Conservation (phyloP, 2,329 filamentous ascomycete genomes). For the Paracorniculantispora psalliotae region DNA sequence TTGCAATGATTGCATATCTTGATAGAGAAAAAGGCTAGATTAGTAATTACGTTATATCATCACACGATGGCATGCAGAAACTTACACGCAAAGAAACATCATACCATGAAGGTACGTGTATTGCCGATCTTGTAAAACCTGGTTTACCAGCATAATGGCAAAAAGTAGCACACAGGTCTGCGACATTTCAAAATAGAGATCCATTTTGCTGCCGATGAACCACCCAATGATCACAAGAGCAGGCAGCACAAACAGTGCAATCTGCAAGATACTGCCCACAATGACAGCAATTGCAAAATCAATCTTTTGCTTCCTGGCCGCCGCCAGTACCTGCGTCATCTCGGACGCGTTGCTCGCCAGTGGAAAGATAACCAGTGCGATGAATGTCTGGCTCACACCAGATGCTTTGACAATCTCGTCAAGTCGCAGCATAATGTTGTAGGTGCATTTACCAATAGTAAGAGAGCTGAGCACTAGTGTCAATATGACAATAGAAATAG, state of each 20-base stretch:
- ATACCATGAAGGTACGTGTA: slow-evolving; percentile 17
- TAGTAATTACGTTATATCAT: not conserved
- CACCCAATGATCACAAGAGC: slow-evolving; percentile 16
- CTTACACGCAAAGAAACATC: slow-evolving; percentile 17
- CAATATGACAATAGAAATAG: not conserved
- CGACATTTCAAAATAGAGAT: slow-evolving; percentile 17
- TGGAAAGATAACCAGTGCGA: slow-evolving; percentile 16
- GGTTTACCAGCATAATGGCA: slow-evolving; percentile 16
- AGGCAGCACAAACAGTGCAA: slow-evolving; percentile 17
- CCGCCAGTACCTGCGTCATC: slow-evolving; percentile 16
- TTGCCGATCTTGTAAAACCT: slow-evolving; percentile 16
- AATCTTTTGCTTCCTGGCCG: slow-evolving; percentile 15
- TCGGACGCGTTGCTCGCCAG: slow-evolving; percentile 17
- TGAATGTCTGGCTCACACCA: slow-evolving; percentile 15
- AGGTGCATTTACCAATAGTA: slow-evolving; percentile 14
- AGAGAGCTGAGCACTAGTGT: slow-evolving; percentile 4
- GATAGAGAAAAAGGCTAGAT: not conserved
- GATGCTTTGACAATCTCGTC: slow-evolving; percentile 10
- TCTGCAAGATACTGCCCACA: slow-evolving; percentile 18
- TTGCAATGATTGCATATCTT: slow-evolving; percentile 11
- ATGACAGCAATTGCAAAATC: slow-evolving; percentile 17
- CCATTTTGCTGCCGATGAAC: slow-evolving; percentile 11
- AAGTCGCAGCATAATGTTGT: slow-evolving; percentile 14
- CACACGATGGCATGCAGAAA: not conserved
- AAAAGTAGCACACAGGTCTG: slow-evolving; percentile 17